Evolutionary conservation across 371 early-diverging fungal genomes (phyloP), one percentile per base, ranked within the genome.

Genomic region (Mucor racemosus): DNA sequence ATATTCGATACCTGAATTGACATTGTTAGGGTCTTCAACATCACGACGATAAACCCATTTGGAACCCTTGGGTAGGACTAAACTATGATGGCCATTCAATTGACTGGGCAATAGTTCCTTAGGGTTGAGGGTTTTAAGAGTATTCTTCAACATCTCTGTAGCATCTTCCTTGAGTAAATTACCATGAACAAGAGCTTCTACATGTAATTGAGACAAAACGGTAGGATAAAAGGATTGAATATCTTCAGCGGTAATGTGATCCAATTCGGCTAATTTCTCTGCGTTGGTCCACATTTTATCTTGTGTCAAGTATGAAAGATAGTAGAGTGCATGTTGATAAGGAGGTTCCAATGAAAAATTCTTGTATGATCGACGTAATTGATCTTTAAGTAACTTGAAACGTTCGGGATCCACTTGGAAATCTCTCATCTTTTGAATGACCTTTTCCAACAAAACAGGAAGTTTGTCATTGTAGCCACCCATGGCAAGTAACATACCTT

Each of bases 401-500:
- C 91, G 84, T 13, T 86, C 85, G 7, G 82, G 84, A 46, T 91
- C 85, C 15, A 94, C 83, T 59, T 81, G 68, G 35, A 91, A 83
- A 35, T 75, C 71, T 53, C 81, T 84, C 88, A 96, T 88, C 56
- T 85, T 84, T 58, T 86, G 79, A 9, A 95, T 69, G 4, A 96
- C 88, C 66, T 89, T 89, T 56, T 85, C 76, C 1, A 94, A 75
- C 41, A 97, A 76, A 5, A 88, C 81, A 13, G 84, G 78, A 0
- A 95, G 77, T 73, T 96, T 96, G 71, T 96, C 92, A 67, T 91
- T 94, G 76, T 91, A 96, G 5, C 98, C 98, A 39, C 84, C 84
- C 8, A 95, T 71, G 17, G 80, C 79, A 40, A 96, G 72, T 72
- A 85, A 65, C 72, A 92, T 84, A 58, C 94, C 92, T 60, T 93